phyloP scores from a whole-genome alignment of 352 stramenopile species.

The Pythium sp. region DNA sequence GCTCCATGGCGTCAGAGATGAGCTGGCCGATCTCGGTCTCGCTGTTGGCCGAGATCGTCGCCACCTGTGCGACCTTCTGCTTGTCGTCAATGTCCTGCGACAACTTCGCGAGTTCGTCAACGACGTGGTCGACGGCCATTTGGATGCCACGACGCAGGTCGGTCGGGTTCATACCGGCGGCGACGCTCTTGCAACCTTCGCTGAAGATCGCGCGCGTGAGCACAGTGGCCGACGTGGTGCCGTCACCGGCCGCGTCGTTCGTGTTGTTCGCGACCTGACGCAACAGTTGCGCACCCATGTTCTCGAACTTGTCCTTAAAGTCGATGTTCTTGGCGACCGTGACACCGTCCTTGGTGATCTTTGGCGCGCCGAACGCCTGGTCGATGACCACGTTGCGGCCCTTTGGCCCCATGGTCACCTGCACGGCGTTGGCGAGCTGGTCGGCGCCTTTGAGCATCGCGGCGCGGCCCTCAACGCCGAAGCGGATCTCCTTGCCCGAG shows the following conservation, averaged over 20 bases:
- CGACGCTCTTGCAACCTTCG: constrained; percentile 98
- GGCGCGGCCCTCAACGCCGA: constrained; percentile 96
- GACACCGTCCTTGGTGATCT: constrained; percentile 82
- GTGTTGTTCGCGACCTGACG: constrained; percentile 95
- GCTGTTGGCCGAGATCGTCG: constrained; percentile 99
- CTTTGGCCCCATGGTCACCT: constrained; percentile 99
- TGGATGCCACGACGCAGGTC: constrained; percentile 98
- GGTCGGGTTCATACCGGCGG: constrained; percentile 99
- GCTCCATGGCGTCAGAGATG: constrained; percentile 99
- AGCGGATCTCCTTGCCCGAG: constrained; percentile 98
- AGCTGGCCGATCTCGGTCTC: constrained; percentile 97
- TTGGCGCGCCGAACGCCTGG: constrained; percentile 88
- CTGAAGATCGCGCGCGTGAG: constrained; percentile 98
- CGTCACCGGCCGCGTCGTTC: constrained; percentile 99
- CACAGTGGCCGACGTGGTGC: constrained; percentile 99
- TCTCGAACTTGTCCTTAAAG: constrained; percentile 83
- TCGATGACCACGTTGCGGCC: constrained; percentile 99
- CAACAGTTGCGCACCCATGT: constrained; percentile 71
- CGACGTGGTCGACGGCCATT: constrained; percentile 96
- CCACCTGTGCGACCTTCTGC: constrained; percentile 99
- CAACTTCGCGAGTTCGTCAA: constrained; percentile 94
- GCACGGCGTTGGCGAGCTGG: constrained; percentile 98
- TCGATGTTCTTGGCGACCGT: constrained; percentile 75
- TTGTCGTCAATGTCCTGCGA: constrained; percentile 97
- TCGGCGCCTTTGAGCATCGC: constrained; percentile 99